Base-by-base conservation (phyloP, 169 alveolate genomes). In the Eimeria acervulina region DNA sequence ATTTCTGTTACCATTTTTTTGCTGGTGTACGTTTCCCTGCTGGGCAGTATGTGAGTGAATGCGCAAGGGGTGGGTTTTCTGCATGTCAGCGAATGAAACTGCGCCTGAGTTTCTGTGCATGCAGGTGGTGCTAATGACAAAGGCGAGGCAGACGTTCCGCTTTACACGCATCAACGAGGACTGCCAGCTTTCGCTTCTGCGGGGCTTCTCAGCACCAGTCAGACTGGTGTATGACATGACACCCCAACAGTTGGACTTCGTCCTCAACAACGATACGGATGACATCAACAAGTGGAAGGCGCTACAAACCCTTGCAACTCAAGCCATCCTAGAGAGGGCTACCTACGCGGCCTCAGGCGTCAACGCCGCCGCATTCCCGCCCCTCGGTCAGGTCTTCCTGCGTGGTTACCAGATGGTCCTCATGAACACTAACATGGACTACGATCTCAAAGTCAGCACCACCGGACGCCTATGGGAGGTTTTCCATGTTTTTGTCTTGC, bases 161-260 rank as follows among this genome's bases (percentile, higher is more conserved):
- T 23, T 68, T 19, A 21, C 42, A 26, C 42, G 44, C 28, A 47
- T 63, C 3, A 5, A 1, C n/a, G 88, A 68, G 47, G 92, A 47
- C n/a, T 51, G 80, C 52, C 33, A 38, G 8, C 33, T 38, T 23
- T 66, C 95, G 19, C 0, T 68, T 1, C 89, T 47, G 10, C 78
- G 99, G 61, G 98, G 96, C 31, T 98, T 98, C 94, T 97, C 99
- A 7, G 99, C 99, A n/a, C 99, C 99, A 13, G 99, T 98, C 42
- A 96, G 96, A 90, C 97, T 98, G 40, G 97, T 96, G 93, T 90
- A 52, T 59, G 96, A 96, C 52, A 97, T 97, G 96, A 93, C 97
- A 3, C 98, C 96, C 33, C 98, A 97, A 40, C 99, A 98, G 87
- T 97, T 98, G 33, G 96, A 98, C 47, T 95, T 97, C 74, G 96